A percentile compares a stretch with the other conserved stretches of the same genome.
phyloP scores from a whole-genome alignment of 352 stramenopile species.

The Globisporangium parvum region DNA sequence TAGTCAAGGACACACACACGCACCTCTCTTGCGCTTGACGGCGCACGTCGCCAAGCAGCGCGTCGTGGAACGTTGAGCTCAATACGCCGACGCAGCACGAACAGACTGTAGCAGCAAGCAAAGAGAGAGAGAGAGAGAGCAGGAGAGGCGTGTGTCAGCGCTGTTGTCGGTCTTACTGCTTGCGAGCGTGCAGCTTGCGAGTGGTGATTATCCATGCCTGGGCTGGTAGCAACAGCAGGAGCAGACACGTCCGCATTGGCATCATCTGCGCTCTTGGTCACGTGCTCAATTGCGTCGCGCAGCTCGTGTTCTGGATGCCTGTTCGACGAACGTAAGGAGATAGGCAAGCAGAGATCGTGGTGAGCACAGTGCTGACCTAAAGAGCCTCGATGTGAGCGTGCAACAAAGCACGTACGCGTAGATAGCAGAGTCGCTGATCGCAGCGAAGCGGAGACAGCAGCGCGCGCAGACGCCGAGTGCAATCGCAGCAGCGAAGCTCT shows the following conservation, averaged over 20 bases:
- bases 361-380: not conserved
- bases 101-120: conserved; percentile 30
- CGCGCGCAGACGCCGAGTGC: conserved; percentile 46
- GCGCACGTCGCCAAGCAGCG: conserved; percentile 35
- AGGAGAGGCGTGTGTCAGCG: not conserved
- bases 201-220: not conserved
- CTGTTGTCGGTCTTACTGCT: not conserved
- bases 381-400: not conserved
- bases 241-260: not conserved
- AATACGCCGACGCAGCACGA: conserved; percentile 68
- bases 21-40: conserved; percentile 30
- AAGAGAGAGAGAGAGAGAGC: conserved; percentile 1
- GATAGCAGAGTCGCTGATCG: conserved; percentile 30
- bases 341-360: too few species aligned
- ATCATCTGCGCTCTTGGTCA: not conserved
- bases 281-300: conserved; percentile 10
- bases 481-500: conserved; percentile 18
- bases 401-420: conserved; percentile 42
- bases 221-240: conserved; percentile 2
- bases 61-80: conserved; percentile 33
- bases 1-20: not conserved
- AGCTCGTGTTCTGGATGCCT: conserved; percentile 30
- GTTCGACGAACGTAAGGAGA: conserved; percentile 9
- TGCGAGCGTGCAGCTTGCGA: not conserved
- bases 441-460: conserved; percentile 61